Evolutionary conservation across 2,329 filamentous ascomycete genomes (phyloP).

Genomic region (Blumeria graminis): DNA sequence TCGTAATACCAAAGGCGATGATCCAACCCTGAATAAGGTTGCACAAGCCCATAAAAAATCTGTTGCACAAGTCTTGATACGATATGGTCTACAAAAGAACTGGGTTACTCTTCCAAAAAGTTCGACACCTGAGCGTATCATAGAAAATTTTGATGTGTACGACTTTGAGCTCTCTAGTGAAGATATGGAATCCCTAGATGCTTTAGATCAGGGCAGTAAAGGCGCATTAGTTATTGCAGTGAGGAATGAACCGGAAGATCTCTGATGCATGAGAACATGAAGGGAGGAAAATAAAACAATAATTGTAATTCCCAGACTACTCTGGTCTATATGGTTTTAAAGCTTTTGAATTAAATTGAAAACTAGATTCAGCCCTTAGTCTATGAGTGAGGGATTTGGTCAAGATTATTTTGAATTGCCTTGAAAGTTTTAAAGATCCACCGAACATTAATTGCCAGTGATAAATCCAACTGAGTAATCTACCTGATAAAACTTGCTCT

Average conservation of each 20-base stretch:
- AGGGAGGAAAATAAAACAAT: no score
- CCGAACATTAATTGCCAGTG: no score
- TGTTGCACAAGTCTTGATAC: conserved; percentile 40
- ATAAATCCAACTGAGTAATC: no score
- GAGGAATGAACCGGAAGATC: conserved; percentile 3
- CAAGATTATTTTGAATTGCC: no score
- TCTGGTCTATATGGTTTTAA: no score
- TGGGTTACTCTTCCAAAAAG: conserved; percentile 48
- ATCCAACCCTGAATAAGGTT: conserved; percentile 30
- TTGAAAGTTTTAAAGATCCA: no score
- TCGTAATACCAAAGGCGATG: conserved; percentile 35
- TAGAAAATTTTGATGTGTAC: conserved; percentile 34
- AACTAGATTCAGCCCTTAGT: no score
- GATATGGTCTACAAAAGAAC: conserved; percentile 45
- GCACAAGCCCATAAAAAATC: conserved; percentile 34
- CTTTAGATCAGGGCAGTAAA: conserved; percentile 22
- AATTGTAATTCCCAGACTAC: no score
- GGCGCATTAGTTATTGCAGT: conserved; percentile 17
- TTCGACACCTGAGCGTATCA: conserved; percentile 31
- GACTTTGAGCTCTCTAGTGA: conserved; percentile 29
- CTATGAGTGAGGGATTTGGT: no score
- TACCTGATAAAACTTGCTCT: no score
- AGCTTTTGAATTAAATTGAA: no score
- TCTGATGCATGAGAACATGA: no score
- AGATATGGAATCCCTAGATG: conserved; percentile 31